phyloP scores from a whole-genome alignment of 1,284 basidiomycete species.

The Mycena citricolor region DNA sequence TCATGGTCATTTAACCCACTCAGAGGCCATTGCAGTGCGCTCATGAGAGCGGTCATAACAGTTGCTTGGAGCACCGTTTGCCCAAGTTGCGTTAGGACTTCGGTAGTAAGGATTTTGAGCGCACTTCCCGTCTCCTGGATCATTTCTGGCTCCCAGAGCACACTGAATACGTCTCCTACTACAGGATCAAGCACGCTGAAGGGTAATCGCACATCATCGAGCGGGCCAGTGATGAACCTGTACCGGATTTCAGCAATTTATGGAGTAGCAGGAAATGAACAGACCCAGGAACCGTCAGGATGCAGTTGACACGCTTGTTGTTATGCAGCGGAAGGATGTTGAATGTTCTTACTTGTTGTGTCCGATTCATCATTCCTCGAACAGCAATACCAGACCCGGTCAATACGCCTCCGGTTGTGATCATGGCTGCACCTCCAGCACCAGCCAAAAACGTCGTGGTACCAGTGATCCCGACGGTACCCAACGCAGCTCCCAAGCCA shows the following conservation, averaged over 20 bases:
- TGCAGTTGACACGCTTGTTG: conserved; percentile 92
- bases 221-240: conserved; percentile 88
- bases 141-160: conserved; percentile 97
- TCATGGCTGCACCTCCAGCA: conserved; percentile 86
- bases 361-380: conserved; percentile 85
- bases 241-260: conserved; percentile 8
- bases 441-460: conserved; percentile 87
- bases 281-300: conserved; percentile 90
- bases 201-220: conserved; percentile 88
- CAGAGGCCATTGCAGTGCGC: conserved; percentile 92
- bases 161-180: conserved; percentile 93
- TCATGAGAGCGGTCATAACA: conserved; percentile 88
- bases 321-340: conserved; percentile 91
- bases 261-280: conserved; percentile 30
- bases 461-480: conserved; percentile 85
- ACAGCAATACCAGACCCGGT: conserved; percentile 89
- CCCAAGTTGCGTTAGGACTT: conserved; percentile 85
- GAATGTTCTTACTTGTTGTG: conserved; percentile 87
- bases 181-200: conserved; percentile 93
- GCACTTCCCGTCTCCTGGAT: conserved; percentile 91
- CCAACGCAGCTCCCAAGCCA: conserved; percentile 84
- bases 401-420: conserved; percentile 89
- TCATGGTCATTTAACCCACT: conserved; percentile 50
- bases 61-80: conserved; percentile 90
- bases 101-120: conserved; percentile 83